phyloP scores from a whole-genome alignment of 345 rosid species.

The Pseudoturritis turrita region DNA sequence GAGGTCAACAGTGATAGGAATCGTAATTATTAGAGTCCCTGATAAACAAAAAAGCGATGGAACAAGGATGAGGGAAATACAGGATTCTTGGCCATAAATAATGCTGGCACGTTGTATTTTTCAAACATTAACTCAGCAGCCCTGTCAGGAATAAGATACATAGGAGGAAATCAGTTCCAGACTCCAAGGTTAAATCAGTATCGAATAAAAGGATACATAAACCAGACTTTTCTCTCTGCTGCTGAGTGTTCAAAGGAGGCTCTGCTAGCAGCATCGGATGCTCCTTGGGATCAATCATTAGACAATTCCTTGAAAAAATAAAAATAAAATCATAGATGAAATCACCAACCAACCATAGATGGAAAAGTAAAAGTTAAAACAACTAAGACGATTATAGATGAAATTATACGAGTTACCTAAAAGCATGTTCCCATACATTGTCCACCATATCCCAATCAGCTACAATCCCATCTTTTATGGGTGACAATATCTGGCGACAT shows the following conservation, averaged over 20 bases:
- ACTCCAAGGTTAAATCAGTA: background rate
- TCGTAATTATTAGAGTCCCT: background rate
- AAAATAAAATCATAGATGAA: background rate
- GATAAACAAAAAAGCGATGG: background rate
- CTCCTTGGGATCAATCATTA: conserved; percentile 82
- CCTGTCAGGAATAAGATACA: conserved; percentile 39
- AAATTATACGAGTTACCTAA: conserved; percentile 44
- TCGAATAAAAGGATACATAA: background rate
- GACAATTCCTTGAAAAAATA: conserved; percentile 52
- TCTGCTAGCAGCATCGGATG: conserved; percentile 96
- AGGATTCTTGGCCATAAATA: conserved; percentile 91
- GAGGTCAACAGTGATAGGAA: background rate
- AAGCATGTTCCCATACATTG: conserved; percentile 89
- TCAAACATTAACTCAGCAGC: conserved; percentile 90
- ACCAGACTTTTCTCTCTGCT: conserved; percentile 74
- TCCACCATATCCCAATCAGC: conserved; percentile 90
- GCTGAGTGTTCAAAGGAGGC: conserved; percentile 72
- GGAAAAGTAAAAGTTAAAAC: background rate
- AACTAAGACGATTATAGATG: background rate
- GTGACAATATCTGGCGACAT: conserved; percentile 55
- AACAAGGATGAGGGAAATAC: conserved; percentile 39
- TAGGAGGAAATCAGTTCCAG: background rate
- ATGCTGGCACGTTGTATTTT: conserved; percentile 80
- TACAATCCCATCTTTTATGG: conserved; percentile 79
- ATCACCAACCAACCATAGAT: background rate